Percentiles rank a stretch among this genome's conserved stretches.
phyloP scores from a whole-genome alignment of 2,329 filamentous ascomycete species.

The Arachnomyces sp. region DNA sequence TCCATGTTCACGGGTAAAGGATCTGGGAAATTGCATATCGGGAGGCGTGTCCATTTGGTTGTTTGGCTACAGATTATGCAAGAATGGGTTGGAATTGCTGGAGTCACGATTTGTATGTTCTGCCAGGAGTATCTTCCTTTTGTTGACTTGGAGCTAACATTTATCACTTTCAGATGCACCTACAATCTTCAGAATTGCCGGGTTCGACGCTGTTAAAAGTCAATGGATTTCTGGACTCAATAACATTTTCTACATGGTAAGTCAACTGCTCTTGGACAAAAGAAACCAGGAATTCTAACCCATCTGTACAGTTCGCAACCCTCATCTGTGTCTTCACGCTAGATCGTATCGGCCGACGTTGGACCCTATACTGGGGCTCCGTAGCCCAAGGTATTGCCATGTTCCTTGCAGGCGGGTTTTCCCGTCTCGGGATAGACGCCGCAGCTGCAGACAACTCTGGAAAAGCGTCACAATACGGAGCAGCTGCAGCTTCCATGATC shows the following conservation, averaged over 20 bases:
- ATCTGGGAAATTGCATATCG: conserved; percentile 57
- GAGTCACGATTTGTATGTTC: conserved; percentile 51
- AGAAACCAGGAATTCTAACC: not conserved
- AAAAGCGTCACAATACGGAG: conserved; percentile 47
- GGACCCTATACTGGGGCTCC: conserved; percentile 62
- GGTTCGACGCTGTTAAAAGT: conserved; percentile 52
- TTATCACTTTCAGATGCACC: conserved; percentile 29
- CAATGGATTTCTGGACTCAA: conserved; percentile 56
- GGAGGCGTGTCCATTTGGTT: conserved; percentile 59
- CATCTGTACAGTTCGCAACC: conserved; percentile 47
- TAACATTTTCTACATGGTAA: conserved; percentile 49
- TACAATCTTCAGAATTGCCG: conserved; percentile 58
- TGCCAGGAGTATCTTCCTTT: conserved; percentile 4
- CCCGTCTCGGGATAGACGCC: conserved; percentile 45
- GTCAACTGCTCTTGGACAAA: conserved; percentile 5
- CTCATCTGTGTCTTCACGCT: conserved; percentile 62
- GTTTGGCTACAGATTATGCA: conserved; percentile 66
- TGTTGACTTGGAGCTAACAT: too few species aligned
- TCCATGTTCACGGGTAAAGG: conserved; percentile 60
- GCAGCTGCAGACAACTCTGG: conserved; percentile 37
- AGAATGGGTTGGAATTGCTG: conserved; percentile 62
- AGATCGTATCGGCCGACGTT: conserved; percentile 59
- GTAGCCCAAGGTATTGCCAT: conserved; percentile 57
- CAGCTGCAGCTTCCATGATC: conserved; percentile 61
- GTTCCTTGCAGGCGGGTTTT: conserved; percentile 58